phyloP scores from a whole-genome alignment of 2,329 filamentous ascomycete genomes.

The Colletotrichum brevisporum region DNA sequence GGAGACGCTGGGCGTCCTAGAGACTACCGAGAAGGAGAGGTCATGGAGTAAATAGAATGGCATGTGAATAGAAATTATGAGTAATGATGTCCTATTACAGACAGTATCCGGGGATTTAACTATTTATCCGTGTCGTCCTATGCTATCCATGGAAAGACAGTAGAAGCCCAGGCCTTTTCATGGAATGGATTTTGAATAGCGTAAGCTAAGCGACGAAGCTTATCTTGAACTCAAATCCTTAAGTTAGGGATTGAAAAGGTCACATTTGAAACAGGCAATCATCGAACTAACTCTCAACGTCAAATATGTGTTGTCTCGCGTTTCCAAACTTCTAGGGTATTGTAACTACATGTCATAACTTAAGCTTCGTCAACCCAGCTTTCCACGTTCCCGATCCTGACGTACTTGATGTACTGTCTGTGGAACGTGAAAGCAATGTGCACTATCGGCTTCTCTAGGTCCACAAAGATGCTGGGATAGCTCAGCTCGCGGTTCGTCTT shows the following conservation, averaged over 20 bases:
- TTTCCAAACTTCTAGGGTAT: not conserved
- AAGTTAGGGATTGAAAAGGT: no score
- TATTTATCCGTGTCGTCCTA: not conserved
- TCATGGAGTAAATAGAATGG: conserved; percentile 27
- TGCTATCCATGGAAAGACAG: not conserved
- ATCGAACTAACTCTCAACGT: no score
- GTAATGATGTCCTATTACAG: no score
- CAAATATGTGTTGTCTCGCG: no score
- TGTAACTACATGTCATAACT: not conserved
- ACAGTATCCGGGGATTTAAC: not conserved
- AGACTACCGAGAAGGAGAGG: conserved; percentile 48
- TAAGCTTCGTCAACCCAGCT: conserved; percentile 42
- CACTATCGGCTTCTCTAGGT: conserved; percentile 41
- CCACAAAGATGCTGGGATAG: conserved; percentile 57
- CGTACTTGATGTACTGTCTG: conserved; percentile 58
- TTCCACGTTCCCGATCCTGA: conserved; percentile 48
- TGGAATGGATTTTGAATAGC: no score
- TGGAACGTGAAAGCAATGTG: conserved; percentile 60
- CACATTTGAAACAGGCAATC: no score
- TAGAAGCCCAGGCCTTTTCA: no score
- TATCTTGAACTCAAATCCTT: no score
- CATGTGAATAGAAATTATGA: not conserved
- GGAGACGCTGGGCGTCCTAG: conserved; percentile 55
- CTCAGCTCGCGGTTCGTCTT: conserved; percentile 59
- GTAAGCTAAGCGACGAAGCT: no score